Evolutionary conservation across 2,329 filamentous ascomycete genomes (phyloP).

Genomic region (Ascochyta pisi): DNA sequence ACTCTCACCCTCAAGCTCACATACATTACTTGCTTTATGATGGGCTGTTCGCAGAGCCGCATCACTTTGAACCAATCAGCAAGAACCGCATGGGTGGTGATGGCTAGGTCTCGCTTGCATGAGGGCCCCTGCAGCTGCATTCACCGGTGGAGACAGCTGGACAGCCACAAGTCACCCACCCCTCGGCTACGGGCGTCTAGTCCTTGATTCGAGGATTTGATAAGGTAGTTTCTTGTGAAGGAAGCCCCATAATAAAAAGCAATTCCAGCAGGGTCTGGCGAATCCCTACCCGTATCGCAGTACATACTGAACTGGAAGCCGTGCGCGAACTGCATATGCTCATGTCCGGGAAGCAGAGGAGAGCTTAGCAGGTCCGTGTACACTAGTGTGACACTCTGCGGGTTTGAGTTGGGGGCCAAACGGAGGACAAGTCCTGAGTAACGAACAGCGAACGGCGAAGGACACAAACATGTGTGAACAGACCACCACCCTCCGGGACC

Average conservation of each 20-base stretch:
- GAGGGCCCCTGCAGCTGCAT: slow-evolving; percentile 17
- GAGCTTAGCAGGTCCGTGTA: slow-evolving; percentile 21
- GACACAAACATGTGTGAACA: slow-evolving; percentile 15
- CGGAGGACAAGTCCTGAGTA: slow-evolving; percentile 1
- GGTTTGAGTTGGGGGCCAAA: slow-evolving; percentile 34
- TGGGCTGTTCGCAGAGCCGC: slow-evolving; percentile 45
- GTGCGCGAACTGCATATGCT: slow-evolving; percentile 22
- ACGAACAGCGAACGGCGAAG: slow-evolving; percentile 23
- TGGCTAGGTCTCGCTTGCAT: slow-evolving; percentile 12
- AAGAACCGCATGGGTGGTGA: slow-evolving; percentile 8
- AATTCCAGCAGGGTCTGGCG: slow-evolving; percentile 30
- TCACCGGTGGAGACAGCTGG: slow-evolving; percentile 44
- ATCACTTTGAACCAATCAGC: slow-evolving; percentile 26
- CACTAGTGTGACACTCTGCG: slow-evolving; percentile 21
- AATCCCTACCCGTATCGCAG: slow-evolving; percentile 35
- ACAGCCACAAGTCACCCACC: slow-evolving; percentile 37
- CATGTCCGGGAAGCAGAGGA: slow-evolving; percentile 19
- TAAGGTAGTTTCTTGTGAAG: slow-evolving; percentile 29
- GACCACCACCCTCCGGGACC: slow-evolving; percentile 11
- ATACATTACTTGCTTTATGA: slow-evolving; percentile 42
- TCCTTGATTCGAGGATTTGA: slow-evolving; percentile 30
- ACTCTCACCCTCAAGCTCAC: slow-evolving; percentile 27
- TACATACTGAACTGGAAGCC: slow-evolving; percentile 19
- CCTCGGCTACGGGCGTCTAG: slow-evolving; percentile 30
- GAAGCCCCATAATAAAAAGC: slow-evolving; percentile 35